Conservation (phyloP, 352 stramenopile species). For the Globisporangium nagaii region DNA sequence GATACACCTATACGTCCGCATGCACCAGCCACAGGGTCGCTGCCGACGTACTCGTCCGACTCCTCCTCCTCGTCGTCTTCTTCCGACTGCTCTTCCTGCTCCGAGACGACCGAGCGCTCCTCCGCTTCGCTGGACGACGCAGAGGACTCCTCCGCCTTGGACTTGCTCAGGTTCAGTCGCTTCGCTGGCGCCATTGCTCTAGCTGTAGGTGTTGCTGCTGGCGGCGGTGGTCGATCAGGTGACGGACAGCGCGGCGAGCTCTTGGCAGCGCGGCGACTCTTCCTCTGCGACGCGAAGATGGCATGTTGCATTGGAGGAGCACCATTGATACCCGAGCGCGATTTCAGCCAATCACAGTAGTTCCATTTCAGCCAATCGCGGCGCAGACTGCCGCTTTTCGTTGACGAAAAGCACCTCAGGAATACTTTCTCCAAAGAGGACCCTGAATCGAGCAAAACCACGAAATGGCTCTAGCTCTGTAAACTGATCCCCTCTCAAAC, state of each 20-base stretch:
- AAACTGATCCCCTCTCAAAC: too few species aligned
- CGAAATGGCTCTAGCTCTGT: too few species aligned
- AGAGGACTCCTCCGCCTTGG: slow-evolving; percentile 30
- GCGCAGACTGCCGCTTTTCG: not conserved
- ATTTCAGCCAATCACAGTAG: slow-evolving; percentile 4
- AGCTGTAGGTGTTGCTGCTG: not conserved
- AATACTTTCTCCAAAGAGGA: too few species aligned
- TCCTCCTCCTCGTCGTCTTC: slow-evolving; percentile 45
- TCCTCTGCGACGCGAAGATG: not conserved
- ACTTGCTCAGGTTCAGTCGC: slow-evolving; percentile 59
- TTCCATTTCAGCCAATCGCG: not conserved
- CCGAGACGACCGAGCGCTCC: slow-evolving; percentile 7
- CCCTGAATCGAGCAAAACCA: too few species aligned
- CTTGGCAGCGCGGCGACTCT: slow-evolving; percentile 1
- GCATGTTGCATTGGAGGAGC: slow-evolving; percentile 5
- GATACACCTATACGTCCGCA: too few species aligned
- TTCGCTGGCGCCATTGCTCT: slow-evolving; percentile 44
- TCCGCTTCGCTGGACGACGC: slow-evolving; percentile 34
- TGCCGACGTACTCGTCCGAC: slow-evolving; percentile 42
- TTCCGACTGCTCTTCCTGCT: slow-evolving; percentile 26
- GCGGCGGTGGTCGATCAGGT: not conserved
- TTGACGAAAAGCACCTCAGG: too few species aligned
- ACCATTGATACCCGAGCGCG: slow-evolving; percentile 6
- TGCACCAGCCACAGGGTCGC: too few species aligned
- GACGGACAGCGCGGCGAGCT: not conserved